These are phyloP conservation scores for Moniliophthora roreri DNA, from an alignment of 1,284 basidiomycete genomes.

Conservation along the genomic window DNA sequence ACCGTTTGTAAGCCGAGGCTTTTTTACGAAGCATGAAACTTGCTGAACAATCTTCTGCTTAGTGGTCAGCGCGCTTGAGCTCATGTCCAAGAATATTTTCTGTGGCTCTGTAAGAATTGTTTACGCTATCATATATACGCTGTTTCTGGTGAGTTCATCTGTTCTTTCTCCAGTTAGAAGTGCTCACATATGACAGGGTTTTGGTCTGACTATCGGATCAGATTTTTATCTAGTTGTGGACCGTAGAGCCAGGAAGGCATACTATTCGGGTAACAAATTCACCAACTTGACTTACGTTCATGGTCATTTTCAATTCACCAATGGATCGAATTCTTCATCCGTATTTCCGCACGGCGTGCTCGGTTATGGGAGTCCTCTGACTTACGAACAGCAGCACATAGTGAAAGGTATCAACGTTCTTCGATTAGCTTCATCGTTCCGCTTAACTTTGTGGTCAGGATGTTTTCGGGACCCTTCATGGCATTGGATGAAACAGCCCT, in stretches of 20 bases:
- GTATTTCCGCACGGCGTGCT: slow-evolving; percentile 57
- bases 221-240: slow-evolving; percentile 82
- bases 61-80: slow-evolving; percentile 83
- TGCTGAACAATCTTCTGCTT: neutral
- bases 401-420: slow-evolving; percentile 45
- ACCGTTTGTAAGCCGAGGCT: slow-evolving; percentile 59
- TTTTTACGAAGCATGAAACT: neutral
- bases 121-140: slow-evolving; percentile 85
- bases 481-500: slow-evolving; percentile 75
- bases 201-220: slow-evolving; percentile 83
- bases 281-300: slow-evolving; percentile 49
- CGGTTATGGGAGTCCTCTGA: slow-evolving; percentile 52
- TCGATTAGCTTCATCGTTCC: neutral
- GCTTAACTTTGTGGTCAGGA: slow-evolving; percentile 37
- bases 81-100: slow-evolving; percentile 81
- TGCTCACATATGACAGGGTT: slow-evolving; percentile 56
- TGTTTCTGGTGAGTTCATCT: slow-evolving; percentile 61
- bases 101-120: slow-evolving; percentile 88
- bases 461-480: slow-evolving; percentile 72
- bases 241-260: slow-evolving; percentile 54
- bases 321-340: slow-evolving; percentile 48
- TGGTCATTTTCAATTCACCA: slow-evolving; percentile 62
- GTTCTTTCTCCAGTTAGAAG: slow-evolving; percentile 9
- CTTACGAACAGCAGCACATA: slow-evolving; percentile 39
- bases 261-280: slow-evolving; percentile 43